Evolutionary conservation across 1,284 basidiomycete genomes (phyloP).

Genomic region (Omphalotus olearius): DNA sequence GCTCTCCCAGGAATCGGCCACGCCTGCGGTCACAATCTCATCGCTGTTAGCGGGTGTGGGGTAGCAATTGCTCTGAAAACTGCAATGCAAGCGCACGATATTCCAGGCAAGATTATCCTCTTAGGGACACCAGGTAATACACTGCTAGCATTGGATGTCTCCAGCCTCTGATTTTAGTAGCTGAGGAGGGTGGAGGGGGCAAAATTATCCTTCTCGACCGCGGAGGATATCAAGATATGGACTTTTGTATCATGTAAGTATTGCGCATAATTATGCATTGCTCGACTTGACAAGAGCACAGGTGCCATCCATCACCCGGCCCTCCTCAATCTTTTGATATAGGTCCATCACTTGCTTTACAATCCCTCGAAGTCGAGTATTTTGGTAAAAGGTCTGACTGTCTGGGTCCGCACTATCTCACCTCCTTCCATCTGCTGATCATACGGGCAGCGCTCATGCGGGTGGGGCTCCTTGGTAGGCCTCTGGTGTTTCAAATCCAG

Average conservation of each 20-base stretch:
- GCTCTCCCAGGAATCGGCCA: constrained; percentile 70
- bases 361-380: constrained; percentile 59
- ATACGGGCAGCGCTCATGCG: constrained; percentile 60
- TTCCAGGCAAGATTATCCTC: constrained; percentile 71
- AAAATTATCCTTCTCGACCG: constrained; percentile 70
- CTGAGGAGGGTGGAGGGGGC: constrained; percentile 78
- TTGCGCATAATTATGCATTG: constrained; percentile 1
- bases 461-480: constrained; percentile 60
- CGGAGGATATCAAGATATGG: constrained; percentile 75
- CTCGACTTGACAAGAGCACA: constrained; percentile 20
- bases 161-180: constrained; percentile 26
- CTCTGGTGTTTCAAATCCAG: constrained; percentile 2
- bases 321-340: constrained; percentile 40
- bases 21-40: constrained; percentile 86
- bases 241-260: constrained; percentile 69
- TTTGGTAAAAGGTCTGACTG: constrained; percentile 57
- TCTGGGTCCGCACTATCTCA: background rate
- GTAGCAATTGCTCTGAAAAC: constrained; percentile 69
- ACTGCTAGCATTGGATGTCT: background rate
- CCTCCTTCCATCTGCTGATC: constrained; percentile 8
- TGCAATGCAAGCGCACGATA: constrained; percentile 58
- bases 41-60: constrained; percentile 78
- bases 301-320: constrained; percentile 65
- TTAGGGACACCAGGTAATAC: constrained; percentile 80
- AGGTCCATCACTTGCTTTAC: constrained; percentile 55